These are phyloP conservation scores for Rhodotorula glutinis DNA, from an alignment of 1,284 basidiomycete species.

Conservation along the genomic window DNA sequence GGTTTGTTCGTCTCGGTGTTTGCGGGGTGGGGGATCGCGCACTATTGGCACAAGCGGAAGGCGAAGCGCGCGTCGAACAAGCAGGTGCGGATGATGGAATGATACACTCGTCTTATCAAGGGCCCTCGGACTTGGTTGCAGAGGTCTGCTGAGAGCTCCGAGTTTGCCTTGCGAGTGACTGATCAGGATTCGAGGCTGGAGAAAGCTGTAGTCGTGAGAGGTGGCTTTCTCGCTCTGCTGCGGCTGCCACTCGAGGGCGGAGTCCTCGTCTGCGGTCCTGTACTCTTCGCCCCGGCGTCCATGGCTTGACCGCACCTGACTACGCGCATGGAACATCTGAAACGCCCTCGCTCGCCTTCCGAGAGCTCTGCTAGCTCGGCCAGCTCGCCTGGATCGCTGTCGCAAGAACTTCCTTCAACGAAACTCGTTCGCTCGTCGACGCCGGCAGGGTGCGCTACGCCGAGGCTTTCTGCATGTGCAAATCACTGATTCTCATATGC, in stretches of 20 bases:
- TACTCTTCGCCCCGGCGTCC: no score
- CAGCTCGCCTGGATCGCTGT: not conserved
- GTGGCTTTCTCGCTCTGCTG: no score
- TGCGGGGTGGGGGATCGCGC: conserved; percentile 15
- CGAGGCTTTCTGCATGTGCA: no score
- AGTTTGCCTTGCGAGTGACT: no score
- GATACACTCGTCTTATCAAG: not conserved
- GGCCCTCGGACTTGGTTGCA: not conserved
- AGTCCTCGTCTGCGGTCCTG: no score
- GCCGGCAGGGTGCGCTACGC: not conserved
- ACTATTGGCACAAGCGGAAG: not conserved
- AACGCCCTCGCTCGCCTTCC: not conserved
- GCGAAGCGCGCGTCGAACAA: not conserved
- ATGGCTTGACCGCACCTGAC: not conserved
- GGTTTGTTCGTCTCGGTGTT: conserved; percentile 44
- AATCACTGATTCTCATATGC: no score
- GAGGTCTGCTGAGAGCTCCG: not conserved
- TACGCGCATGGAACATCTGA: not conserved
- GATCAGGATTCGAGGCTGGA: no score
- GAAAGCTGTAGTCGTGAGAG: no score
- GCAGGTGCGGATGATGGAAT: not conserved
- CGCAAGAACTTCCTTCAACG: not conserved
- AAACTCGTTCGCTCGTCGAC: conserved; percentile 12
- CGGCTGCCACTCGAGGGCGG: no score
- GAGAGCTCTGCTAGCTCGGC: not conserved